Conservation (phyloP, 495 filamentous ascomycete genomes). For the Trypethelium eluteriae region DNA sequence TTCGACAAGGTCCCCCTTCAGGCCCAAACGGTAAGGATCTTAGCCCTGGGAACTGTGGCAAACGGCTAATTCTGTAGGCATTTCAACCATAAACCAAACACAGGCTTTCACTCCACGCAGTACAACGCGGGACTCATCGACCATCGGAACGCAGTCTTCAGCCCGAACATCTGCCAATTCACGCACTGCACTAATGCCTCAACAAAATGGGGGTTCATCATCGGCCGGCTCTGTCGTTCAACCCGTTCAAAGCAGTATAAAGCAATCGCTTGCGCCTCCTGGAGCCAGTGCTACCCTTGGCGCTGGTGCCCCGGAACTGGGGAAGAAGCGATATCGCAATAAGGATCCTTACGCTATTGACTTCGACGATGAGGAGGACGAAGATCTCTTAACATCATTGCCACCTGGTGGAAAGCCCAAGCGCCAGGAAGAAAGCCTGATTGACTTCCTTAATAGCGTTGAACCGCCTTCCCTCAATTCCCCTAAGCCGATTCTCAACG, state of each 20-base stretch:
- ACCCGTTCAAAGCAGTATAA: neutral
- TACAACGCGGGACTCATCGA: neutral
- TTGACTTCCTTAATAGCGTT: slow-evolving; percentile 82
- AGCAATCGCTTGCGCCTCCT: slow-evolving; percentile 14
- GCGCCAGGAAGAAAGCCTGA: slow-evolving; percentile 58
- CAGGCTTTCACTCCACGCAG: slow-evolving; percentile 2
- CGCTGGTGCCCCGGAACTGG: slow-evolving; percentile 25
- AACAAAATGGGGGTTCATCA: slow-evolving; percentile 24
- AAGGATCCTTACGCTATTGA: slow-evolving; percentile 91
- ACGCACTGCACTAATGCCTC: slow-evolving; percentile 49
- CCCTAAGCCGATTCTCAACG: slow-evolving; percentile 36
- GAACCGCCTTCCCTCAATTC: slow-evolving; percentile 57
- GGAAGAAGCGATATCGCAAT: slow-evolving; percentile 62
- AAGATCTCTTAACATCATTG: slow-evolving; percentile 43
- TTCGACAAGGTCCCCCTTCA: slow-evolving; percentile 62
- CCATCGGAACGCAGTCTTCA: neutral
- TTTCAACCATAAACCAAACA: neutral
- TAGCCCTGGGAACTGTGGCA: neutral
- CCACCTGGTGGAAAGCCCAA: slow-evolving; percentile 34
- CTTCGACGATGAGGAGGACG: slow-evolving; percentile 69
- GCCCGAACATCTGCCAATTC: slow-evolving; percentile 45
- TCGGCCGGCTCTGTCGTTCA: slow-evolving; percentile 12
- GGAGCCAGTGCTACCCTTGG: slow-evolving; percentile 16
- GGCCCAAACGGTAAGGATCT: neutral
- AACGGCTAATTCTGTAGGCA: neutral